Evolutionary conservation across 208 protist genomes (phyloP).

Genomic region (Leishmania gerbilli): DNA sequence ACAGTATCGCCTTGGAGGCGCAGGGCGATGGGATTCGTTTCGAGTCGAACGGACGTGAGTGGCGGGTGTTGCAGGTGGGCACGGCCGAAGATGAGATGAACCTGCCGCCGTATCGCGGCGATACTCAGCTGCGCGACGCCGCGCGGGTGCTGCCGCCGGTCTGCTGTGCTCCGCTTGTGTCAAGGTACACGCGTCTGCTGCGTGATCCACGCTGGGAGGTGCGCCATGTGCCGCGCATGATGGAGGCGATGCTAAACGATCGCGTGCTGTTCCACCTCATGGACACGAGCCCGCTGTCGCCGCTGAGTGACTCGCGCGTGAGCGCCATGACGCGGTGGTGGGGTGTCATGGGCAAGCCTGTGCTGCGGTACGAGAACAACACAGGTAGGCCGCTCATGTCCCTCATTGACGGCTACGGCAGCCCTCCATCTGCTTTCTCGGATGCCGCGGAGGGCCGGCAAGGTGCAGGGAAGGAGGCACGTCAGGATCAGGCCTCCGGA

Average conservation of each 20-base stretch:
- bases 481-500: not conserved
- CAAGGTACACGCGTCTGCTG: slow-evolving; percentile 39
- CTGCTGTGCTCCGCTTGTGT: slow-evolving; percentile 34
- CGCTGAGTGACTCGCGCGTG: slow-evolving; percentile 54
- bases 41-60: slow-evolving; percentile 34
- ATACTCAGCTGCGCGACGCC: slow-evolving; percentile 34
- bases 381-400: slow-evolving; percentile 17
- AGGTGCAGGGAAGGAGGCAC: not conserved
- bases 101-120: slow-evolving; percentile 23
- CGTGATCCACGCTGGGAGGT: slow-evolving; percentile 36
- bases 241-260: slow-evolving; percentile 65
- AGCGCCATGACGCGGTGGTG: slow-evolving; percentile 70
- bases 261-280: slow-evolving; percentile 64
- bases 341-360: slow-evolving; percentile 31
- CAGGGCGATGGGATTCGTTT: slow-evolving; percentile 22
- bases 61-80: slow-evolving; percentile 30
- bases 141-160: slow-evolving; percentile 37
- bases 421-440: not conserved
- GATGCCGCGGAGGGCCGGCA: slow-evolving; percentile 1
- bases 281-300: slow-evolving; percentile 42
- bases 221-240: slow-evolving; percentile 42
- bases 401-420: slow-evolving; percentile 14
- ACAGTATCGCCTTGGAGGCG: not conserved
- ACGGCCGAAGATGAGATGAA: slow-evolving; percentile 24
- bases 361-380: slow-evolving; percentile 38